phyloP scores from a whole-genome alignment of 805 yeast genomes.

The Nakazawaea pomicola region DNA sequence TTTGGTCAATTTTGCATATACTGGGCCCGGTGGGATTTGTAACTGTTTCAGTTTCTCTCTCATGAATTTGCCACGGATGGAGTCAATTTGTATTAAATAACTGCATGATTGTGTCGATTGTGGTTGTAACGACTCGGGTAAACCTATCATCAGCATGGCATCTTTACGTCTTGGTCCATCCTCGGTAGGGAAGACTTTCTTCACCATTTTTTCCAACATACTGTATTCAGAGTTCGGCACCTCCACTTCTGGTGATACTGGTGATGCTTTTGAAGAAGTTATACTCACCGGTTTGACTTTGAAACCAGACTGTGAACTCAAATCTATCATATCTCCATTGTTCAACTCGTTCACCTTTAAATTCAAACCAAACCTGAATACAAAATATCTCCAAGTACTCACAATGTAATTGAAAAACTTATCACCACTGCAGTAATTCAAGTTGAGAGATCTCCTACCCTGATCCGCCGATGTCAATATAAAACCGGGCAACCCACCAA shows the following conservation, averaged over 20 bases:
- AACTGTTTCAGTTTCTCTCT: conserved; percentile 58
- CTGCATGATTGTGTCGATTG: conserved; percentile 41
- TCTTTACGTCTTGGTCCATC: background rate
- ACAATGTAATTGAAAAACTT: conserved; percentile 50
- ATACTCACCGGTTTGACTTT: conserved; percentile 4
- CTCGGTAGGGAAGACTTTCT: conserved; percentile 51
- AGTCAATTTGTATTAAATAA: conserved; percentile 62
- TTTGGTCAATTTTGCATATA: conserved; percentile 52
- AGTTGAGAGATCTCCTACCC: conserved; percentile 51
- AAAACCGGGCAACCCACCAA: conserved; percentile 92
- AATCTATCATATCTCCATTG: conserved; percentile 14
- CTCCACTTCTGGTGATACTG: background rate
- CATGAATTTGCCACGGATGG: conserved; percentile 74
- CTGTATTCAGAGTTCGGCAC: background rate
- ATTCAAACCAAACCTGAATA: conserved; percentile 69
- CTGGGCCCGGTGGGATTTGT: conserved; percentile 63
- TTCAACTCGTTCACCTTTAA: conserved; percentile 29
- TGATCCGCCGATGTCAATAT: conserved; percentile 79
- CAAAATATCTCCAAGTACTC: conserved; percentile 82
- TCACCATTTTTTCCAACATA: conserved; percentile 26
- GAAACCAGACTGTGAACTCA: conserved; percentile 14
- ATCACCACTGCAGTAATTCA: conserved; percentile 42
- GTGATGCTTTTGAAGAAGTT: background rate
- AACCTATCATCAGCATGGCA: background rate
- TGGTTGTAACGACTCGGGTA: conserved; percentile 3